These are phyloP conservation scores for Cordyceps militaris DNA, from an alignment of 2,329 filamentous ascomycete species.

Conservation along the genomic window DNA sequence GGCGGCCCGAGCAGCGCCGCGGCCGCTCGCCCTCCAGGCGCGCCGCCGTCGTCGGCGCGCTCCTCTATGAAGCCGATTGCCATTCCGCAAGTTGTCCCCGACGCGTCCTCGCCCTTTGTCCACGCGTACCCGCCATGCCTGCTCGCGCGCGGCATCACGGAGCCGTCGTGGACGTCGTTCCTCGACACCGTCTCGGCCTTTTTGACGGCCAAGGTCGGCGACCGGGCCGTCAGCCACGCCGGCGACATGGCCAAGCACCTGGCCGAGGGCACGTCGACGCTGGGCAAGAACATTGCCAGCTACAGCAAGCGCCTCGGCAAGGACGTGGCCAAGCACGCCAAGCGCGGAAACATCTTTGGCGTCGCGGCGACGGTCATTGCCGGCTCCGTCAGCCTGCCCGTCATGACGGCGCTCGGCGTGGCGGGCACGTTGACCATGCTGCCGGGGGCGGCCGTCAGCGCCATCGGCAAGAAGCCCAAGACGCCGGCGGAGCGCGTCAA, in stretches of 20 bases:
- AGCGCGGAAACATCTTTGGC: slow-evolving; percentile 33
- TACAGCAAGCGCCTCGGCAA: slow-evolving; percentile 32
- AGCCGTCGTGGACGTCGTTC: slow-evolving; percentile 29
- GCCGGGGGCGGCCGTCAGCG: slow-evolving; percentile 27
- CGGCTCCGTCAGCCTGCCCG: slow-evolving; percentile 32
- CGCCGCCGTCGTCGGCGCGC: neutral
- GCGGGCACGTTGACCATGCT: slow-evolving; percentile 29
- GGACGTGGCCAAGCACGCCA: slow-evolving; percentile 28
- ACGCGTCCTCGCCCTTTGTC: slow-evolving; percentile 32
- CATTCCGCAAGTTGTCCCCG: slow-evolving; percentile 32
- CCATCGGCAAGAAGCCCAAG: slow-evolving; percentile 30
- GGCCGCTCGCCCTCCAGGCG: slow-evolving; percentile 7
- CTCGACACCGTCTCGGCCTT: slow-evolving; percentile 38
- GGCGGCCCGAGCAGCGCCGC: slow-evolving; percentile 6
- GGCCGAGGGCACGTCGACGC: slow-evolving; percentile 27
- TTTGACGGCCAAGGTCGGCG: slow-evolving; percentile 36
- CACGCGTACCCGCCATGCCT: slow-evolving; percentile 32
- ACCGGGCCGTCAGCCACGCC: slow-evolving; percentile 36
- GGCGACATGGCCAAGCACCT: slow-evolving; percentile 33
- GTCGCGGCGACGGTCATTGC: slow-evolving; percentile 30
- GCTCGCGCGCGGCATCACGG: slow-evolving; percentile 30
- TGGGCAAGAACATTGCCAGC: slow-evolving; percentile 29
- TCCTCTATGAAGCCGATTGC: slow-evolving; percentile 26
- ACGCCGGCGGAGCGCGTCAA: slow-evolving; percentile 35
- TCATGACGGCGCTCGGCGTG: slow-evolving; percentile 30